A percentile compares a stretch with the other conserved stretches of the same genome.
phyloP scores from a whole-genome alignment of 495 filamentous ascomycete genomes.

The Mytilinidion resinicola region DNA sequence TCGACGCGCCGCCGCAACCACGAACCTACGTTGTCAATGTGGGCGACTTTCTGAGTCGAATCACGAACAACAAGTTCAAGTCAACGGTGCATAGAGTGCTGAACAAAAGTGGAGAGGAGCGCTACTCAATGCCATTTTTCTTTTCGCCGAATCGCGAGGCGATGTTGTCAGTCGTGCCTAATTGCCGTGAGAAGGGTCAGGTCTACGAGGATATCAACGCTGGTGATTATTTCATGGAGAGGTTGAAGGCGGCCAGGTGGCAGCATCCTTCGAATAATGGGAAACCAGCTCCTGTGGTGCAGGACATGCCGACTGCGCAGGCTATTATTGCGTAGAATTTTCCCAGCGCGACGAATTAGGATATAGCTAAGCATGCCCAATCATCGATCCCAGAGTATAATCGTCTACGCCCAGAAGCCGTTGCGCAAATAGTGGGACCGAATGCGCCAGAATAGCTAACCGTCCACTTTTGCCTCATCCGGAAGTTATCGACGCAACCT shows the following conservation, averaged over 20 bases:
- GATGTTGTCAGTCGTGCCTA: conserved; percentile 3
- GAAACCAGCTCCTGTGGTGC: conserved; percentile 7
- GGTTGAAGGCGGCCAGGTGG: conserved; percentile 16
- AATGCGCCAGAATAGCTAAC: too few species aligned
- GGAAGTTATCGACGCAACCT: too few species aligned
- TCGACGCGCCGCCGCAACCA: conserved; percentile 41
- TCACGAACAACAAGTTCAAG: conserved; percentile 15
- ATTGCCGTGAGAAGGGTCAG: conserved; percentile 2
- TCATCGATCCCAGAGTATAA: too few species aligned
- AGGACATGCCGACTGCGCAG: conserved; percentile 5
- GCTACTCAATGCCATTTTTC: conserved; percentile 17
- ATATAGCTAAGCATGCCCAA: too few species aligned
- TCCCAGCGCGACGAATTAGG: too few species aligned
- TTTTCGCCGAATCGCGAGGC: conserved; percentile 17
- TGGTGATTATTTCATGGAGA: conserved; percentile 15
- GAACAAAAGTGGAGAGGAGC: conserved; percentile 20
- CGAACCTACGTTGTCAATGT: conserved; percentile 24
- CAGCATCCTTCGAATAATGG: conserved; percentile 15
- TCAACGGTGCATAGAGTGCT: conserved; percentile 13
- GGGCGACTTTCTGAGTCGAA: conserved; percentile 13
- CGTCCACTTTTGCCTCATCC: too few species aligned
- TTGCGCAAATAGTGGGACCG: too few species aligned
- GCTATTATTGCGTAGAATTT: neutral
- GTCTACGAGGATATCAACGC: conserved; percentile 13
- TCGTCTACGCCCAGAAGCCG: too few species aligned